Percentiles rank a stretch among this genome's conserved stretches.
Evolutionary conservation across 805 yeast genomes (phyloP).

Genomic region (Hanseniaspora valbyensis): DNA sequence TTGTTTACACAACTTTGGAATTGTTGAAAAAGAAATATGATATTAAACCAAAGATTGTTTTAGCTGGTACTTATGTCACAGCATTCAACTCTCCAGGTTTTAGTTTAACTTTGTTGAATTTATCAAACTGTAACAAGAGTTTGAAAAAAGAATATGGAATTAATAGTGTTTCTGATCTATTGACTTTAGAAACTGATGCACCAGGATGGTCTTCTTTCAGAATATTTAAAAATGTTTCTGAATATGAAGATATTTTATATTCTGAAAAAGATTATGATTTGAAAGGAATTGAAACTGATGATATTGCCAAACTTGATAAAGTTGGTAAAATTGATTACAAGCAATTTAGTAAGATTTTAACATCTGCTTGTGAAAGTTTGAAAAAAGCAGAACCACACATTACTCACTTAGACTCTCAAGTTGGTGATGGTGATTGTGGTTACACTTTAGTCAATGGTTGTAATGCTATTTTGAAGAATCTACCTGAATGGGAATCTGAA

Average conservation of each 20-base stretch:
- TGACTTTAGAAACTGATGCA: slow-evolving; percentile 67
- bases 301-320: slow-evolving; percentile 25
- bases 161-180: slow-evolving; percentile 36
- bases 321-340: slow-evolving; percentile 32
- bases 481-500: slow-evolving; percentile 34
- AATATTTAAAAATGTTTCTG: slow-evolving; percentile 26
- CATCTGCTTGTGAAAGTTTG: slow-evolving; percentile 41
- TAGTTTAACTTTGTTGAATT: slow-evolving; percentile 69
- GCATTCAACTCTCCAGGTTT: slow-evolving; percentile 90
- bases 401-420: slow-evolving; percentile 74
- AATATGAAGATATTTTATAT: slow-evolving; percentile 22
- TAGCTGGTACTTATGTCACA: slow-evolving; percentile 73
- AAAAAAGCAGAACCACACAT: slow-evolving; percentile 68
- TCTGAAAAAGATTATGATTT: neutral
- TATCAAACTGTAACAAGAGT: slow-evolving; percentile 38
- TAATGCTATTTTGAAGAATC: slow-evolving; percentile 49
- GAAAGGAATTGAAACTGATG: slow-evolving; percentile 22
- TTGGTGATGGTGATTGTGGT: slow-evolving; percentile 97
- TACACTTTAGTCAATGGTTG: slow-evolving; percentile 81
- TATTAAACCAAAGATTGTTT: slow-evolving; percentile 55
- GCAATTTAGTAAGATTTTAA: slow-evolving; percentile 30
- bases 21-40: slow-evolving; percentile 42
- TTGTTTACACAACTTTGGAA: slow-evolving; percentile 48
- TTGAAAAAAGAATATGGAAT: slow-evolving; percentile 29
- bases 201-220: slow-evolving; percentile 57